Conservation (phyloP, 176 grass and related monocot genomes). For the Sorghum bicolor region DNA sequence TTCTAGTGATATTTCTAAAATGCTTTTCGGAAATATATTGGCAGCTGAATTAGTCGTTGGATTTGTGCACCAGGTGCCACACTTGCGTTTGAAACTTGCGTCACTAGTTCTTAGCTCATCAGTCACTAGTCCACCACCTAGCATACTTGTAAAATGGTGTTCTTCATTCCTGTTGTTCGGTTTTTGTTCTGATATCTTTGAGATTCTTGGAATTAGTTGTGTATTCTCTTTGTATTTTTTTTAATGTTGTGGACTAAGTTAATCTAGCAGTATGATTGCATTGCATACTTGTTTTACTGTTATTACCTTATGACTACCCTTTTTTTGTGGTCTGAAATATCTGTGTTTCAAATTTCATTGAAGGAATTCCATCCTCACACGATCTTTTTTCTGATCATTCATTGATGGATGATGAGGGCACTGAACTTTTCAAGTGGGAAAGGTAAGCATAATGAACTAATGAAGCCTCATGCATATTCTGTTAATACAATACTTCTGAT, state of each 20-base stretch:
- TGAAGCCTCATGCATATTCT: slow-evolving; percentile 8
- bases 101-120: not conserved
- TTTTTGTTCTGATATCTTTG: not conserved
- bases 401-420: slow-evolving; percentile 22
- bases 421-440: slow-evolving; percentile 43
- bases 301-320: slow-evolving; percentile 6
- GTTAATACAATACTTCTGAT: slow-evolving; percentile 20
- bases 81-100: slow-evolving; percentile 2
- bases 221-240: slow-evolving; percentile 9
- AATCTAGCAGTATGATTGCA: slow-evolving; percentile 4
- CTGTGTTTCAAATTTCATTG: slow-evolving; percentile 1
- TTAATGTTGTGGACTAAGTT: not conserved
- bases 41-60: not conserved
- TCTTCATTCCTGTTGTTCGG: not conserved
- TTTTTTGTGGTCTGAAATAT: not conserved
- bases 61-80: slow-evolving; percentile 9
- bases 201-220: slow-evolving; percentile 8
- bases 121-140: not conserved
- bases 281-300: not conserved
- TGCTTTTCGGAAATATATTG: not conserved
- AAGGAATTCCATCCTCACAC: slow-evolving; percentile 32
- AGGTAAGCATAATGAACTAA: slow-evolving; percentile 38
- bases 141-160: not conserved
- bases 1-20: not conserved
- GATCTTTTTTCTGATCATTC: slow-evolving; percentile 37